Evolutionary conservation across 768 basidiomycete genomes (phyloP).

Genomic region (Arthromyces matolae): DNA sequence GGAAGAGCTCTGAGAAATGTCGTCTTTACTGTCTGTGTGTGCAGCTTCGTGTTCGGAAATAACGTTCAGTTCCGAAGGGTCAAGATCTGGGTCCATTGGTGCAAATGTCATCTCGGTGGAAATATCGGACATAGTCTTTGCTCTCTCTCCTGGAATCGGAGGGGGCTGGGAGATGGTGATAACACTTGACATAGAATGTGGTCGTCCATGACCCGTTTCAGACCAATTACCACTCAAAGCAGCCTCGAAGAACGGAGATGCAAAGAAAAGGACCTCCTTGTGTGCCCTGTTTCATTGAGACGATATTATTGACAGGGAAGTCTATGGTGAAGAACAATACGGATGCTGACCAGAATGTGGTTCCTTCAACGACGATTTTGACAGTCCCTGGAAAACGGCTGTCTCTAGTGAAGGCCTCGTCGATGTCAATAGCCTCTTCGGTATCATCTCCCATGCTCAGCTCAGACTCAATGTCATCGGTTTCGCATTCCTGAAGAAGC

Average conservation of each 20-base stretch:
- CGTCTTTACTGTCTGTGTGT: constrained; percentile 35
- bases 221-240: constrained; percentile 90
- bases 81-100: constrained; percentile 48
- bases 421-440: constrained; percentile 72
- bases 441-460: constrained; percentile 62
- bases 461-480: constrained; percentile 66
- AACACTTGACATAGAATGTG: constrained; percentile 74
- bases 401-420: constrained; percentile 72
- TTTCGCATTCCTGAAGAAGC: constrained; percentile 74
- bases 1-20: constrained; percentile 15
- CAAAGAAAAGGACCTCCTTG: constrained; percentile 87
- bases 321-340: constrained; percentile 2
- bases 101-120: constrained; percentile 58
- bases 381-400: constrained; percentile 78
- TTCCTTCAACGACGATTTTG: constrained; percentile 85
- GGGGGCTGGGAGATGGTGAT: constrained; percentile 82
- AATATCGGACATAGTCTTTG: constrained; percentile 31
- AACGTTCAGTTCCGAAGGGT: constrained; percentile 43
- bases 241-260: constrained; percentile 94
- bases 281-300: constrained; percentile 61
- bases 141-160: constrained; percentile 48
- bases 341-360: constrained; percentile 82
- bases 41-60: constrained; percentile 33
- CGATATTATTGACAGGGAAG: constrained; percentile 5
- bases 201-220: constrained; percentile 65